phyloP scores from a whole-genome alignment of 805 yeast species.

The Priceomyces melissophilus region DNA sequence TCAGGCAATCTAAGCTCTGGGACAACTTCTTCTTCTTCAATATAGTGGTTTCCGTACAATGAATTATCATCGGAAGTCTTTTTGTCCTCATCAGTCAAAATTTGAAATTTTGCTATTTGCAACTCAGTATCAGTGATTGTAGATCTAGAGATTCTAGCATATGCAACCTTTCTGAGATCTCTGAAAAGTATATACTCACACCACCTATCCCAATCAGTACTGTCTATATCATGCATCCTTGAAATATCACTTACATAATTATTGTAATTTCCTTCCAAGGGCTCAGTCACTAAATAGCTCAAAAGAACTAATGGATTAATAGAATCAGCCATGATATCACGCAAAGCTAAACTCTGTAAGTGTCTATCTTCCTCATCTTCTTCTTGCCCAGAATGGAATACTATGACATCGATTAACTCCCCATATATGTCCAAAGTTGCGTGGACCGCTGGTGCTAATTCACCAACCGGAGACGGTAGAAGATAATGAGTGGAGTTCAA shows the following conservation, averaged over 20 bases:
- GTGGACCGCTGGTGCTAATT: constrained; percentile 95
- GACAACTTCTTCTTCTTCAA: constrained; percentile 55
- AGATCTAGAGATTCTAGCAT: constrained; percentile 90
- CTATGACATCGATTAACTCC: constrained; percentile 82
- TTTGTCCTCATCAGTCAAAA: constrained; percentile 39
- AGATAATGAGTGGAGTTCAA: constrained; percentile 85
- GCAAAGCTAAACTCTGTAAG: constrained; percentile 73
- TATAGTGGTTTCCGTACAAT: constrained; percentile 52
- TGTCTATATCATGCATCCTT: constrained; percentile 92
- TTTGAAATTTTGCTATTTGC: constrained; percentile 88
- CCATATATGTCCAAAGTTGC: constrained; percentile 94
- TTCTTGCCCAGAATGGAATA: constrained; percentile 97
- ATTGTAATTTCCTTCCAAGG: constrained; percentile 85
- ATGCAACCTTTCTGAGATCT: constrained; percentile 80
- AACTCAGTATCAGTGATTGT: constrained; percentile 96
- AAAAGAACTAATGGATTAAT: constrained; percentile 79
- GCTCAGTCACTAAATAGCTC: constrained; percentile 87
- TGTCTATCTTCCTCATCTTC: constrained; percentile 94
- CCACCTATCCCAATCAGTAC: constrained; percentile 96
- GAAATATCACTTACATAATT: constrained; percentile 81
- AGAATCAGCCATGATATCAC: constrained; percentile 78
- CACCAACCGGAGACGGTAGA: constrained; percentile 96
- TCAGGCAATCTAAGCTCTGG: constrained; percentile 71
- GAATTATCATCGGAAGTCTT: constrained; percentile 31
- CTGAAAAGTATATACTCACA: constrained; percentile 93